Evolutionary conservation across 2,329 filamentous ascomycete genomes (phyloP), one percentile per base, ranked within the genome.

Genomic region (Aspergillus tubingensis): DNA sequence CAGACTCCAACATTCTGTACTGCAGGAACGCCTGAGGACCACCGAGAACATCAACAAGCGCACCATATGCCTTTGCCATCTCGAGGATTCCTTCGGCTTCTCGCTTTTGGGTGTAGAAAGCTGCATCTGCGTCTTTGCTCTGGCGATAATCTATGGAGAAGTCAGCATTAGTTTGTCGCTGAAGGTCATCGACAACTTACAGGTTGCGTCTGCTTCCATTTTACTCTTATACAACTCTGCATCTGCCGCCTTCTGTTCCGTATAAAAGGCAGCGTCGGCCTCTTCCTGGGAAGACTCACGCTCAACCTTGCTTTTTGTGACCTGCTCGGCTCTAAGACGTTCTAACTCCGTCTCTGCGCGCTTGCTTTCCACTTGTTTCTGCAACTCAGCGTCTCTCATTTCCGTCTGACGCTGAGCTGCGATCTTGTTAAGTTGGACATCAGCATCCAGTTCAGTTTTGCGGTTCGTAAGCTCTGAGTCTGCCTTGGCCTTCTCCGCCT

Each of bases 1-100:
- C 88, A 75, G 89, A 89, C 79, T 93, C 88, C 72, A 96, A 87
- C 92, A 96, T 96, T 78, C 94, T 84, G 81, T 90, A 94, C 74
- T 93, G 89, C 68, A 96, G 81, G 60, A 96, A 82, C 30, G 90
- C 90, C 38, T 88, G 84, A 2, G 92, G 90, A 0, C 92, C 91
- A 61, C 91, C 91, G 49, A 96, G 87, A 0, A 91, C 91, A 1
- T 83, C 76, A 2, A 88, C 82, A 70, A 96, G 83, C 68, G 88
- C 86, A 64, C 81, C 82, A 76, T 95, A 96, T n/a, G 90, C 91
- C 58, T 88, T 87, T 1, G 91, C 91, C 86, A 92, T 91, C 68
- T 91, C 90, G 0, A 80, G 75, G 38, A 94, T 79, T 79, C 89
- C 92, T 69, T 92, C 89, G 2, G 91, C 91, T 73, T 94, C 89